Percentiles rank a stretch among this genome's conserved stretches.
phyloP scores from a whole-genome alignment of 2,329 filamentous ascomycete genomes.

The Periglandula ipomoeae region DNA sequence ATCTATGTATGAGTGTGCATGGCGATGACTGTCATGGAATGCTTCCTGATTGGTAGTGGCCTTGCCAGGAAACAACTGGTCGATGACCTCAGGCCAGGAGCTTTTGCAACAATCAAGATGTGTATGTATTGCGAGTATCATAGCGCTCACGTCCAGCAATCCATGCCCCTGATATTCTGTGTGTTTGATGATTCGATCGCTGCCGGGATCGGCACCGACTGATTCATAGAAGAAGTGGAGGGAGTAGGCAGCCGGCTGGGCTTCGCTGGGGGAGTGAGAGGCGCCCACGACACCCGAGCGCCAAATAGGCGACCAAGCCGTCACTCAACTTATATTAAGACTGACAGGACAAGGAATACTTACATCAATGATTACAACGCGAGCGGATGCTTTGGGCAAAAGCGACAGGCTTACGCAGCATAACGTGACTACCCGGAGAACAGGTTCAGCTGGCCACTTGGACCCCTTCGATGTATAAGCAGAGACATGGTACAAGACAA shows the following conservation, averaged over 20 bases:
- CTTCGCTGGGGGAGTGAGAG: background rate
- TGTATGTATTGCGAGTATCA: background rate
- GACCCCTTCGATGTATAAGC: slow-evolving; percentile 1
- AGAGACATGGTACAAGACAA: slow-evolving; percentile 5
- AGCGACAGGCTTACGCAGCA: background rate
- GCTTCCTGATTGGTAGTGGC: background rate
- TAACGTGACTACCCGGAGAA: background rate
- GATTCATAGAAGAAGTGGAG: background rate
- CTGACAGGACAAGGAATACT: too few species aligned
- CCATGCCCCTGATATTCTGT: background rate
- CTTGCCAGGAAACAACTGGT: background rate
- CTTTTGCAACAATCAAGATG: too few species aligned
- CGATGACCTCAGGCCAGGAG: background rate
- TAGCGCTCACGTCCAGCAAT: background rate
- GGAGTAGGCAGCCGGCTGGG: background rate
- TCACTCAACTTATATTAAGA: background rate
- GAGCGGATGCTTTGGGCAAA: background rate
- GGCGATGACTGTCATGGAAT: background rate
- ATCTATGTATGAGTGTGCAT: background rate
- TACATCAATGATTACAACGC: background rate
- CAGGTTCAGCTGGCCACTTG: slow-evolving; percentile 4
- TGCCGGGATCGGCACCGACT: background rate
- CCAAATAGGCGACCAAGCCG: background rate
- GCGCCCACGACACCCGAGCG: background rate
- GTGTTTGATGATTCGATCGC: background rate